Evolutionary conservation across 371 early-diverging fungal species (phyloP).

Genomic region (Actinomortierella ambigua): DNA sequence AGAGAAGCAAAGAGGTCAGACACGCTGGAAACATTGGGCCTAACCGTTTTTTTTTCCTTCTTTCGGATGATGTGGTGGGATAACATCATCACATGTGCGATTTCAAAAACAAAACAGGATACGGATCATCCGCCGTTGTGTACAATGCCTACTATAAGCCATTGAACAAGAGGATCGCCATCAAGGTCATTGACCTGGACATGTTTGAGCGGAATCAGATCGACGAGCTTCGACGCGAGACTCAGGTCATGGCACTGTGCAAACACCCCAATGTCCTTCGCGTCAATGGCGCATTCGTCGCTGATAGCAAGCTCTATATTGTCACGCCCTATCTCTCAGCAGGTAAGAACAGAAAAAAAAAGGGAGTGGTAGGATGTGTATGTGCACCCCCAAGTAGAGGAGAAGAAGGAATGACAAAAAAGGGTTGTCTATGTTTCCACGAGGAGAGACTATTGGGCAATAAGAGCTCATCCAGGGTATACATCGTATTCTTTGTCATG

Average conservation of each 20-base stretch:
- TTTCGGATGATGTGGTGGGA: not conserved
- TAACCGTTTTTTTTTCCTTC: not conserved
- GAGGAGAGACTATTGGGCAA: conserved; percentile 47
- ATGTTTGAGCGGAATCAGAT: conserved; percentile 94
- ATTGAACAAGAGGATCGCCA: conserved; percentile 70
- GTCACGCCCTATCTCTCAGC: conserved; percentile 83
- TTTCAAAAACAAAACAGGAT: conserved; percentile 57
- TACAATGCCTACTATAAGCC: conserved; percentile 83
- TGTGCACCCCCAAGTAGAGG: conserved; percentile 13
- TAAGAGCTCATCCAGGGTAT: conserved; percentile 31
- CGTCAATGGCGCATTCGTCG: conserved; percentile 85
- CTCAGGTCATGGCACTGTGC: conserved; percentile 86
- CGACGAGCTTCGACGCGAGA: conserved; percentile 89
- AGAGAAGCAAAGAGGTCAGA: no score
- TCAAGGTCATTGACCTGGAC: conserved; percentile 92
- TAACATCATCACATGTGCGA: not conserved
- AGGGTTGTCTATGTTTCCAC: conserved; percentile 13
- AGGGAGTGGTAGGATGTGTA: not conserved
- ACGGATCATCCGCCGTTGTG: conserved; percentile 89
- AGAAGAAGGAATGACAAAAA: conserved; percentile 43
- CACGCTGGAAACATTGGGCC: no score
- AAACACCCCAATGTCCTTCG: conserved; percentile 85
- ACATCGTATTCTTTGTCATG: conserved; percentile 2
- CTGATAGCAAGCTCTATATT: conserved; percentile 80
- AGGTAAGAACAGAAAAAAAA: conserved; percentile 49